Evolutionary conservation across 176 grass and related monocot genomes (phyloP), one percentile per base, ranked within the genome.

Genomic region (Saccharum spontaneum): DNA sequence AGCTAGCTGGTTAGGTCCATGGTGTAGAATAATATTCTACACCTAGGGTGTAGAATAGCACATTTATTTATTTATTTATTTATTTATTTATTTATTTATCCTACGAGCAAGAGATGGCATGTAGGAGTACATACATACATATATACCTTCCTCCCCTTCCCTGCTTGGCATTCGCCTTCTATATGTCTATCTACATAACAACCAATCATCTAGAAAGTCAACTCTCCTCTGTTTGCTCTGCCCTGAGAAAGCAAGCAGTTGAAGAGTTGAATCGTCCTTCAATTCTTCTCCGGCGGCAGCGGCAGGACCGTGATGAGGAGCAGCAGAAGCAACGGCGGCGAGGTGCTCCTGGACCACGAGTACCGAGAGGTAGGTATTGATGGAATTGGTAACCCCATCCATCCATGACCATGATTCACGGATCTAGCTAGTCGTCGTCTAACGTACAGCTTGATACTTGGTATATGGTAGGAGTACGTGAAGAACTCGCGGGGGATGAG

Each of bases 381-480:
- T n/a, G n/a, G n/a, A n/a, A n/a, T n/a, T n/a, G 0, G 14, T 28
- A 1, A 38, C 8, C 10, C n/a, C n/a, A n/a, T 23, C 13, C 60
- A 34, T 62, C n/a, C n/a, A n/a, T n/a, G n/a, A n/a, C 8, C 67
- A 69, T 69, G 34, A 6, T 20, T 60, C 36, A 34, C 33, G 4
- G 33, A 2, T 34, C n/a, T n/a, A n/a, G n/a, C n/a, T n/a, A n/a
- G n/a, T n/a, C n/a, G n/a, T n/a, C n/a, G n/a, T n/a, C n/a, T n/a
- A n/a, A n/a, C n/a, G n/a, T n/a, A n/a, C n/a, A n/a, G n/a, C n/a
- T n/a, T n/a, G n/a, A n/a, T n/a, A n/a, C n/a, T n/a, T n/a, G n/a
- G n/a, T n/a, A n/a, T 40, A 40, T 43, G 16, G 8, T 38, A 95
- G 93, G 91, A 90, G 28, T 93, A 80, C 28, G 86, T 95, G 79